These are phyloP conservation scores for Lentinula sp. DNA, from an alignment of 768 basidiomycete genomes.

Conservation along the genomic window DNA sequence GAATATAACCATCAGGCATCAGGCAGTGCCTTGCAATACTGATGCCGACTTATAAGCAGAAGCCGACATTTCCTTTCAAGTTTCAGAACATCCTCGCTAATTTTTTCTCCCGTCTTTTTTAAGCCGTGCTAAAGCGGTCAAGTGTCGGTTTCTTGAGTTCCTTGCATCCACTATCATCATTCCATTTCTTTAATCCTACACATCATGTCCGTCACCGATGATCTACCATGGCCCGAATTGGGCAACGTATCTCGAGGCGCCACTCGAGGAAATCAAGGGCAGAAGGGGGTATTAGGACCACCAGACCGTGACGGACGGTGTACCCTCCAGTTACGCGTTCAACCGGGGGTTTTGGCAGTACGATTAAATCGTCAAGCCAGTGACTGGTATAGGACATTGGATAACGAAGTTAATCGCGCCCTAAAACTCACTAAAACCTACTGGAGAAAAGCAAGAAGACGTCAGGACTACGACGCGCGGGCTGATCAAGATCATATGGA, in stretches of 20 bases:
- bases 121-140: slow-evolving; percentile 3
- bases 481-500: slow-evolving; percentile 90
- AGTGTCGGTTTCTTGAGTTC: slow-evolving; percentile 7
- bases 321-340: slow-evolving; percentile 73
- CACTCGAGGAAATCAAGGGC: slow-evolving; percentile 80
- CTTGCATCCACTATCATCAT: slow-evolving; percentile 12
- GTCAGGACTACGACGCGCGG: slow-evolving; percentile 80
- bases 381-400: slow-evolving; percentile 79
- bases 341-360: slow-evolving; percentile 77
- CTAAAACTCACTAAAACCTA: slow-evolving; percentile 83
- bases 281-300: slow-evolving; percentile 71
- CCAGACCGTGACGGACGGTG: slow-evolving; percentile 73
- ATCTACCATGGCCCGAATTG: slow-evolving; percentile 82
- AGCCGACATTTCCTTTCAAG: slow-evolving; percentile 6
- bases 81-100: slow-evolving; percentile 7
- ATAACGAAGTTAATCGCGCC: slow-evolving; percentile 72
- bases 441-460: slow-evolving; percentile 76
- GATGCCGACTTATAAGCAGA: background rate
- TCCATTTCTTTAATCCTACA: slow-evolving; percentile 21
- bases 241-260: slow-evolving; percentile 83
- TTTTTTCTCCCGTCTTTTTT: slow-evolving; percentile 11
- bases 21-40: slow-evolving; percentile 5
- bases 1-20: background rate
- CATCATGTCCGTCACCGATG: slow-evolving; percentile 54
- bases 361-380: slow-evolving; percentile 68